These are phyloP conservation scores for Aspergillus sp. DNA, from an alignment of 2,329 filamentous ascomycete species.

Conservation along the genomic window DNA sequence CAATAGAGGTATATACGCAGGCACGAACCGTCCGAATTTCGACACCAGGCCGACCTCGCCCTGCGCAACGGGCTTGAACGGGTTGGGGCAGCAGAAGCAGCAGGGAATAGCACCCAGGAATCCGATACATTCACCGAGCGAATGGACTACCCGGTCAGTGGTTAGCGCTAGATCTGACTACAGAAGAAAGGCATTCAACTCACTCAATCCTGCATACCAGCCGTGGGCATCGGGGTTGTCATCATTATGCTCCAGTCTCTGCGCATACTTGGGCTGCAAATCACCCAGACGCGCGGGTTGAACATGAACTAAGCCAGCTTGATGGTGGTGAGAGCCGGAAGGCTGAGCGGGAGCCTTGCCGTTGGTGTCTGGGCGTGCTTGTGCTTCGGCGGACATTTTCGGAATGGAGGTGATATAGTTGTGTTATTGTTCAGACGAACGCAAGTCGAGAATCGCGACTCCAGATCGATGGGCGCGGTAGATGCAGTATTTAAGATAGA, in stretches of 20 bases:
- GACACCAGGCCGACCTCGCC: conserved; percentile 94
- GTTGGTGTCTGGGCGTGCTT: conserved; percentile 19
- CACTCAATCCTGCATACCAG: conserved; percentile 89
- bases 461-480: not conserved
- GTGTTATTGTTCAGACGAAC: not conserved
- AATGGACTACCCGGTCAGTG: conserved; percentile 57
- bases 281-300: conserved; percentile 80
- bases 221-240: conserved; percentile 70
- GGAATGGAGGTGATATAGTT: not conserved
- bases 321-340: conserved; percentile 30
- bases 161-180: conserved; percentile 1
- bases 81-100: conserved; percentile 90
- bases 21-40: conserved; percentile 70
- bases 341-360: conserved; percentile 35
- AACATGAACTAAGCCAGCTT: conserved; percentile 61
- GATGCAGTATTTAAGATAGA: too few species aligned
- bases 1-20: not conserved
- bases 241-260: conserved; percentile 58
- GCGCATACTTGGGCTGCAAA: conserved; percentile 78
- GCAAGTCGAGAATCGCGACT: not conserved
- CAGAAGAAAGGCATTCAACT: conserved; percentile 33
- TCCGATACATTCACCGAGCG: conserved; percentile 72
- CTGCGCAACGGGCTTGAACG: conserved; percentile 88
- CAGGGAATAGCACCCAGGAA: conserved; percentile 83
- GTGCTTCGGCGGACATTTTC: conserved; percentile 28